Evolutionary conservation across 2,329 filamentous ascomycete genomes (phyloP).

Genomic region (Phialophora expanda): DNA sequence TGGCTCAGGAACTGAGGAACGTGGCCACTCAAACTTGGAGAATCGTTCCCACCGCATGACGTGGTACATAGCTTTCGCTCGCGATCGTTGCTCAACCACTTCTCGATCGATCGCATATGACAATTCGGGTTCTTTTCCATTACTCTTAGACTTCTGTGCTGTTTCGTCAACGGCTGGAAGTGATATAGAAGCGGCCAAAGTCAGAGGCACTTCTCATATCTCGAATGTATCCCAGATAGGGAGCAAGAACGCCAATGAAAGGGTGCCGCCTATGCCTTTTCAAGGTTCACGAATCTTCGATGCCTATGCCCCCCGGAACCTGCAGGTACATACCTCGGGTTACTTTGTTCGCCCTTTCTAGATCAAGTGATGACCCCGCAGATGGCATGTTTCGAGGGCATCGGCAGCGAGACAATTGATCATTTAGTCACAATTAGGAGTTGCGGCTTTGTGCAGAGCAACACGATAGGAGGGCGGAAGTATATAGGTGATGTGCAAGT

Average conservation of each 20-base stretch:
- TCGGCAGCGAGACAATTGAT: background rate
- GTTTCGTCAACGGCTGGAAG: background rate
- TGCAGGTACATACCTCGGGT: background rate
- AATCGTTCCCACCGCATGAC: conserved; percentile 7
- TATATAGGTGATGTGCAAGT: background rate
- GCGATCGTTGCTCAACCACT: background rate
- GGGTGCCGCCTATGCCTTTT: background rate
- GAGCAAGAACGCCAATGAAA: background rate
- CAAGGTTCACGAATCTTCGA: background rate
- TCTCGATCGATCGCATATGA: conserved; percentile 5
- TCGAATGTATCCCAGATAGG: background rate
- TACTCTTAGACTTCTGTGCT: background rate
- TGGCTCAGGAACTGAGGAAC: conserved; percentile 4
- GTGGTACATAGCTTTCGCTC: background rate
- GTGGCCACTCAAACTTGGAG: background rate
- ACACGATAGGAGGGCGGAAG: background rate
- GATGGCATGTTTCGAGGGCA: background rate
- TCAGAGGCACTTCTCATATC: background rate
- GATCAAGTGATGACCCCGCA: background rate
- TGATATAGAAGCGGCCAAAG: background rate
- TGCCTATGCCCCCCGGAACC: background rate
- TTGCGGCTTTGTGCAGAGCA: background rate
- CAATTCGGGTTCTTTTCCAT: background rate
- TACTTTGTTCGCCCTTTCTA: background rate
- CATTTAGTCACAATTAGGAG: background rate